phyloP scores from a whole-genome alignment of 2,329 filamentous ascomycete species.

The Alternaria ventricosa region DNA sequence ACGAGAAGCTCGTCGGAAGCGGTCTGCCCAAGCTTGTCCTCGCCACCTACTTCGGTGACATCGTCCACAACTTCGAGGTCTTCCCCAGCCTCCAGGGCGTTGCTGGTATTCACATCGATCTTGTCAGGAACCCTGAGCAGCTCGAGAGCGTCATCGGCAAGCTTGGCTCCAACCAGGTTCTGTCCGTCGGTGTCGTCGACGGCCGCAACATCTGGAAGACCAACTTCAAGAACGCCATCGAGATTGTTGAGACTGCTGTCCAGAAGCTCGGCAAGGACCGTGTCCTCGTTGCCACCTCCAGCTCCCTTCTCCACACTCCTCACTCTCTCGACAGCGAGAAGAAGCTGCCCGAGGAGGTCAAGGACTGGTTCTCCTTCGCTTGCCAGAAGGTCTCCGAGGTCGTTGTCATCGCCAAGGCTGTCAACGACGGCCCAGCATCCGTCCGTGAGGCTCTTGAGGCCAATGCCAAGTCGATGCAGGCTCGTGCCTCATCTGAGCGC shows the following conservation, averaged over 20 bases:
- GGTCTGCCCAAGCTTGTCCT: slow-evolving; percentile 87
- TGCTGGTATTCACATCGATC: slow-evolving; percentile 89
- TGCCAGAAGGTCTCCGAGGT: slow-evolving; percentile 93
- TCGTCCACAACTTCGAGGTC: slow-evolving; percentile 97
- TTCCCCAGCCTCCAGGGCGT: slow-evolving; percentile 75
- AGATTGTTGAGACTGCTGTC: slow-evolving; percentile 85
- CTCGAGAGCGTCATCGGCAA: slow-evolving; percentile 82
- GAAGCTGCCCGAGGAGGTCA: slow-evolving; percentile 92
- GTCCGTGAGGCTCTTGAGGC: slow-evolving; percentile 91
- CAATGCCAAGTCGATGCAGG: slow-evolving; percentile 92
- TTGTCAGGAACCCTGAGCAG: slow-evolving; percentile 98
- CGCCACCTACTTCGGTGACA: slow-evolving; percentile 98
- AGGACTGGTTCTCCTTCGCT: slow-evolving; percentile 98
- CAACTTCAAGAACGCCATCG: slow-evolving; percentile 95
- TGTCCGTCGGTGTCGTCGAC: slow-evolving; percentile 96
- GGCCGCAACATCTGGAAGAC: slow-evolving; percentile 99
- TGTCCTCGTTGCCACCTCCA: slow-evolving; percentile 95
- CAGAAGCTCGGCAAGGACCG: slow-evolving; percentile 98
- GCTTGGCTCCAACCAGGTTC: slow-evolving; percentile 85
- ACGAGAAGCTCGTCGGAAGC: slow-evolving; percentile 84
- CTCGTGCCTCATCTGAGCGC: slow-evolving; percentile 87
- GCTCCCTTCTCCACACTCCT: slow-evolving; percentile 96
- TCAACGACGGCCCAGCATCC: slow-evolving; percentile 87
- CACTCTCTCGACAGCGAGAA: slow-evolving; percentile 99
- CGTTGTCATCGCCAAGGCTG: slow-evolving; percentile 92